phyloP scores from a whole-genome alignment of 2,329 filamentous ascomycete species.

The Rachicladosporium sp. region DNA sequence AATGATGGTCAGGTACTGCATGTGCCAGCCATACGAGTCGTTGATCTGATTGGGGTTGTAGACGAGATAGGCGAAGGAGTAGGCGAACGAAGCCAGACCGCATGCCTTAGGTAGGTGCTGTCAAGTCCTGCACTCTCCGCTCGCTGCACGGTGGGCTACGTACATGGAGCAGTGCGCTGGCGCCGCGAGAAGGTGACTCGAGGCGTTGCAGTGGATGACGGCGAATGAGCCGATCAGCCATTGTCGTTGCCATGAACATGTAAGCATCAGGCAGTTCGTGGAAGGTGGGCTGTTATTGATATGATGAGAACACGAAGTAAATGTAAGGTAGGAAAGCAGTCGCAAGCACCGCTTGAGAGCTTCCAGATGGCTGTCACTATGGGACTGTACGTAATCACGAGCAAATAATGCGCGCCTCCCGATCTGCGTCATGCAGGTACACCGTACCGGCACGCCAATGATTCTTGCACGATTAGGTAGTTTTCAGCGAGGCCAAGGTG shows the following conservation, averaged over 20 bases:
- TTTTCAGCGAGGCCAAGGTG: too few relatives aligned
- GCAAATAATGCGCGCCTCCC: too few relatives aligned
- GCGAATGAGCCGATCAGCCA: conserved; percentile 18
- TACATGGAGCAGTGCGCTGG: conserved; percentile 52
- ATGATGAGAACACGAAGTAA: too few relatives aligned
- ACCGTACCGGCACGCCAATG: too few relatives aligned
- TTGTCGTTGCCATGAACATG: conserved; percentile 10
- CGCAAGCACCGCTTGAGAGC: too few relatives aligned
- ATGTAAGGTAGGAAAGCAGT: too few relatives aligned
- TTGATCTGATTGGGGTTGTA: conserved; percentile 26
- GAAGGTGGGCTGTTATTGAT: too few relatives aligned
- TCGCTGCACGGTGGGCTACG: conserved; percentile 1
- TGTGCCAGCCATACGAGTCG: conserved; percentile 53
- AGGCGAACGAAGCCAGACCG: conserved; percentile 34
- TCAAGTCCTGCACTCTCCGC: background rate
- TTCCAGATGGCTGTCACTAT: too few relatives aligned
- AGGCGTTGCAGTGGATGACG: conserved; percentile 54
- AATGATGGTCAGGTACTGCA: conserved; percentile 64
- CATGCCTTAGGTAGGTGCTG: conserved; percentile 5
- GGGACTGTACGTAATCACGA: too few relatives aligned
- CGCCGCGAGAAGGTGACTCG: conserved; percentile 49
- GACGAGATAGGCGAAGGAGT: conserved; percentile 31
- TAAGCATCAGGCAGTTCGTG: too few relatives aligned
- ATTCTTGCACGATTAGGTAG: too few relatives aligned
- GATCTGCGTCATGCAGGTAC: too few relatives aligned